Base-by-base conservation (phyloP, 768 basidiomycete species). In the Psilocybe cubensis region DNA sequence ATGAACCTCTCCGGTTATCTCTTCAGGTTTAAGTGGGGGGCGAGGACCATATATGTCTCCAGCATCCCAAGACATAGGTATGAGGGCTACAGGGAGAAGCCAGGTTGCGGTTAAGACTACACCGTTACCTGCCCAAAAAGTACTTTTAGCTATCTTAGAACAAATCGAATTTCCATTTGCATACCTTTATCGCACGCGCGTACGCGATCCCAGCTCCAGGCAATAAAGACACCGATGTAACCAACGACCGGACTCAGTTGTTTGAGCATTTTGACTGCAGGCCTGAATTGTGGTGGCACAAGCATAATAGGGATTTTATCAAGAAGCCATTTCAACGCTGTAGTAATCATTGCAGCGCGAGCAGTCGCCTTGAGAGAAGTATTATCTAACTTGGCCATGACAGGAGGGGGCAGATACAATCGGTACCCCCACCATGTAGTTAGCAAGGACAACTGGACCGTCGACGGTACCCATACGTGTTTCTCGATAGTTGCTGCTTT, bases 91-190 rank as follows among this genome's bases (percentile, higher is more conserved):
- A 17, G 91, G 89, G 18, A 92, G 73, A 42, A 93, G 70, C 92
- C 92, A 94, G 12, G 91, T 91, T 28, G 92, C 92, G 8, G 86
- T 89, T 59, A 94, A 70, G 45, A 89, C 85, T n/a, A 93, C 87
- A 1, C 92, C 92, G 60, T 89, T 76, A 0, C 91, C 91, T 89
- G 58, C 28, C 56, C 27, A 24, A 17, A 49, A 27, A 35, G 31
- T 8, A 31, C 24, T n/a, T n/a, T n/a, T n/a, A n/a, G n/a, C n/a
- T n/a, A n/a, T n/a, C n/a, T n/a, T n/a, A n/a, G n/a, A 56, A 56
- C 41, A 27, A 24, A 29, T 20, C 25, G 29, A 43, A 18, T 35
- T 27, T 52, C 41, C 53, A 56, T 51, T 20, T 21, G 54, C 72
- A 14, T 57, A 83, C 89, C 89, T 76, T 85, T 82, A 72, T 92